Percentiles rank a stretch among this genome's conserved stretches.
phyloP scores from a whole-genome alignment of 441 rosid species.

The Pelargonium citronellum region DNA sequence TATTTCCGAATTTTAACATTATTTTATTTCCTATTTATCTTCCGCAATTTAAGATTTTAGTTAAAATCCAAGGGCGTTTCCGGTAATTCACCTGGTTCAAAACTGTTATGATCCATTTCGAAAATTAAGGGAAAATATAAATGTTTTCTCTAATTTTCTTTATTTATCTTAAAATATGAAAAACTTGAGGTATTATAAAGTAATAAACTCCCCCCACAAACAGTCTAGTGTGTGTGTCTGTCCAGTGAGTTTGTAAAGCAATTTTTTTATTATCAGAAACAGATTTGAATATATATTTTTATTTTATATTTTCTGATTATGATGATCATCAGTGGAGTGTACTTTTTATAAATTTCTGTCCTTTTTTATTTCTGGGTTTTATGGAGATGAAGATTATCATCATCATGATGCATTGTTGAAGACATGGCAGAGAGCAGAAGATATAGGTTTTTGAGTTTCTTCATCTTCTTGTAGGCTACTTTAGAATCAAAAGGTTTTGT shows the following conservation, averaged over 20 bases:
- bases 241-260: background rate
- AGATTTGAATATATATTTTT: background rate
- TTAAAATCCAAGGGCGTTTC: constrained; percentile 8
- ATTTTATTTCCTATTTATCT: background rate
- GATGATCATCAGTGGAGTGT: constrained; percentile 4
- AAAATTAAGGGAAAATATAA: constrained; percentile 28
- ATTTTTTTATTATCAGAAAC: background rate
- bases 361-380: background rate
- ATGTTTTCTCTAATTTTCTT: constrained; percentile 25
- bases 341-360: background rate
- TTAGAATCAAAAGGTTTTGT: constrained; percentile 13
- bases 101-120: constrained; percentile 27
- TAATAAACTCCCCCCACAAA: background rate
- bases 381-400: background rate
- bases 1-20: constrained; percentile 20
- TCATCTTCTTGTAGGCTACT: constrained; percentile 4
- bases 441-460: constrained; percentile 21
- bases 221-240: background rate
- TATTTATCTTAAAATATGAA: constrained; percentile 17
- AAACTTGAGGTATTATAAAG: background rate
- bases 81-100: constrained; percentile 18
- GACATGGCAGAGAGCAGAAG: background rate
- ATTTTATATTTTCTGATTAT: background rate
- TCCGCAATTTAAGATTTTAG: background rate
- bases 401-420: background rate